Conservation (phyloP, 2,329 filamentous ascomycete genomes). For the Zymoseptoria passerinii region DNA sequence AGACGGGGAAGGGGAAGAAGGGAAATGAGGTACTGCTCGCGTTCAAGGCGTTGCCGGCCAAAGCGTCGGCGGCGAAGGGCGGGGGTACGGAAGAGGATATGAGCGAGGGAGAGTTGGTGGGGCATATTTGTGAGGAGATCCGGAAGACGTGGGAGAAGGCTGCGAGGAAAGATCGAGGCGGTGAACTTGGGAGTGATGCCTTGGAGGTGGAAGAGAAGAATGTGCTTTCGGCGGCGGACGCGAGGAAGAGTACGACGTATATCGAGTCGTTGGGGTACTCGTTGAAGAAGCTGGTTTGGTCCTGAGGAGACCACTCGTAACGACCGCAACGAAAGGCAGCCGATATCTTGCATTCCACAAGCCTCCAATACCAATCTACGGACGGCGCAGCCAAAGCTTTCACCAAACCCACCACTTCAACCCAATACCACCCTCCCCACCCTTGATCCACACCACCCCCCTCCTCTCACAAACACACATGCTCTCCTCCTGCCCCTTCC, state of each 20-base stretch:
- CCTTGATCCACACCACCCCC: slow-evolving; percentile 11
- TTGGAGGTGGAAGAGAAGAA: slow-evolving; percentile 50
- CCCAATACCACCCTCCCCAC: slow-evolving; percentile 4
- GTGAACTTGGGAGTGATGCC: slow-evolving; percentile 7
- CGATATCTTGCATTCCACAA: too few relatives aligned
- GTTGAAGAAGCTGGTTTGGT: slow-evolving; percentile 91
- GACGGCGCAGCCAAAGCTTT: background rate
- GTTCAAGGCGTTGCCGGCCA: slow-evolving; percentile 48
- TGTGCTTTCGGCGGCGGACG: slow-evolving; percentile 77
- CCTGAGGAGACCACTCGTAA: slow-evolving; percentile 25
- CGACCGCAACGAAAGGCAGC: too few relatives aligned
- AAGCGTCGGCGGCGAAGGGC: slow-evolving; percentile 32
- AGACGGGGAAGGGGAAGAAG: slow-evolving; percentile 10
- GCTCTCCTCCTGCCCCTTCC: slow-evolving; percentile 9
- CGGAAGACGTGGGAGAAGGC: slow-evolving; percentile 52
- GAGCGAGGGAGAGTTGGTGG: slow-evolving; percentile 48
- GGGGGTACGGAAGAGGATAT: slow-evolving; percentile 26
- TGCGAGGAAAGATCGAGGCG: slow-evolving; percentile 31
- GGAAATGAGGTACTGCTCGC: slow-evolving; percentile 37
- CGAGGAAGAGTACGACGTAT: slow-evolving; percentile 76
- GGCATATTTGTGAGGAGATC: slow-evolving; percentile 66
- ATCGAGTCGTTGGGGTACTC: slow-evolving; percentile 82
- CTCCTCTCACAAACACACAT: slow-evolving; percentile 15
- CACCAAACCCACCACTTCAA: slow-evolving; percentile 20
- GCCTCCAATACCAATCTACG: too few relatives aligned